phyloP scores from a whole-genome alignment of 2,329 filamentous ascomycete genomes.

The Aotearoamyces nothofagi region DNA sequence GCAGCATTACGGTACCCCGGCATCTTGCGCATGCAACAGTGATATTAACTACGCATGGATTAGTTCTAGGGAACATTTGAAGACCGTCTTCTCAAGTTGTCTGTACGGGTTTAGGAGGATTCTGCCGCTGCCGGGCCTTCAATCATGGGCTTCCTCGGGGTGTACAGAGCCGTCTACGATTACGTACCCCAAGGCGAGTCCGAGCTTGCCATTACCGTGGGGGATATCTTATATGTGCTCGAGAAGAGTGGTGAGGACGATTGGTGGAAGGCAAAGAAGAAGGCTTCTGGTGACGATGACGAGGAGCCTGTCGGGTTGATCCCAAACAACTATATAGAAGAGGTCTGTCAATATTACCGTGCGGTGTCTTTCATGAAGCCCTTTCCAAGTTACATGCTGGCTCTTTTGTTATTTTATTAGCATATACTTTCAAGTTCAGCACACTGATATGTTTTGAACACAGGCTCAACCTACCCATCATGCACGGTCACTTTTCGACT shows the following conservation, averaged over 20 bases:
- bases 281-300: constrained; percentile 23
- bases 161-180: constrained; percentile 85
- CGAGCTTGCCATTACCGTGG: constrained; percentile 73
- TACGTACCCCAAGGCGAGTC: constrained; percentile 77
- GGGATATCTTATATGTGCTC: constrained; percentile 74
- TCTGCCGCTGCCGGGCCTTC: too few relatives aligned
- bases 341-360: too few relatives aligned
- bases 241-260: constrained; percentile 56
- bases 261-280: constrained; percentile 56
- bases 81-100: too few relatives aligned
- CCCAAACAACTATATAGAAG: constrained; percentile 88
- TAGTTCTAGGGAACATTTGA: too few relatives aligned
- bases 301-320: constrained; percentile 32
- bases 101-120: too few relatives aligned
- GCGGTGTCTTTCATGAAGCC: too few relatives aligned
- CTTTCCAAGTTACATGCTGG: too few relatives aligned
- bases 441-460: constrained; percentile 4
- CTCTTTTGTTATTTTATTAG: too few relatives aligned
- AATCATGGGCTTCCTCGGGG: constrained; percentile 83
- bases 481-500: constrained; percentile 95
- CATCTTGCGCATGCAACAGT: too few relatives aligned
- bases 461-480: constrained; percentile 51
- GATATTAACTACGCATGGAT: too few relatives aligned
- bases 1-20: too few relatives aligned
- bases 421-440: too few relatives aligned